Evolutionary conservation across 1,284 basidiomycete genomes (phyloP).

Genomic region (Cryptococcus wingfieldii): DNA sequence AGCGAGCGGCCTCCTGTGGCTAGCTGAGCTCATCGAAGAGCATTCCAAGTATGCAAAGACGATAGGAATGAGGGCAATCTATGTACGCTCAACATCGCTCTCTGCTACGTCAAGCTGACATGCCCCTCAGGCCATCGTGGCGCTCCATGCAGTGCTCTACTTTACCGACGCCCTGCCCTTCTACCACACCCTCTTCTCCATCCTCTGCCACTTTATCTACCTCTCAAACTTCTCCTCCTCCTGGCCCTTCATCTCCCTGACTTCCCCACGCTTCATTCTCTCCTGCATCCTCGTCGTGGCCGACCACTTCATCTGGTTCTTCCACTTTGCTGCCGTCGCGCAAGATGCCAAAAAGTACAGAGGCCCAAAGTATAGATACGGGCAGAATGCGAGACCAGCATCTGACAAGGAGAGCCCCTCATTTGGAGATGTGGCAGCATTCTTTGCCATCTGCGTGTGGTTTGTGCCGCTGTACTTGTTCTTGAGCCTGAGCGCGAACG

Average conservation of each 20-base stretch:
- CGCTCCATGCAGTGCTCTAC: conserved; percentile 70
- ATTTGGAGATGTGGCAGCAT: conserved; percentile 85
- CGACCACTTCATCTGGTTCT: conserved; percentile 94
- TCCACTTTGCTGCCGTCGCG: conserved; percentile 71
- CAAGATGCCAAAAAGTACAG: conserved; percentile 51
- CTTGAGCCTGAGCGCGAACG: conserved; percentile 87
- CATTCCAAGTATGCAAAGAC: conserved; percentile 73
- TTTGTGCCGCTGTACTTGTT: conserved; percentile 85
- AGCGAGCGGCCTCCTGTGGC: conserved; percentile 88
- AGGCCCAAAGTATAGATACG: conserved; percentile 34
- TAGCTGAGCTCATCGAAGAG: conserved; percentile 92
- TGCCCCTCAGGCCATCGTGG: conserved; percentile 63
- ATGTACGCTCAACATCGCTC: conserved; percentile 57
- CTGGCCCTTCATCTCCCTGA: conserved; percentile 87
- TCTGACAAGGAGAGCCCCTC: conserved; percentile 52
- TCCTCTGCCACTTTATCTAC: conserved; percentile 78
- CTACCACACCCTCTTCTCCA: conserved; percentile 67
- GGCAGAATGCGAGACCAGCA: conserved; percentile 7
- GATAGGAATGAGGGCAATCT: conserved; percentile 74
- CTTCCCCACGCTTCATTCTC: conserved; percentile 72
- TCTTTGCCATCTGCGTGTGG: conserved; percentile 91
- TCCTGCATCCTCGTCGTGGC: conserved; percentile 76
- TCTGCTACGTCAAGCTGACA: background rate
- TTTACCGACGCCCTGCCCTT: conserved; percentile 74
- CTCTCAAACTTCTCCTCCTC: conserved; percentile 79